Base-by-base conservation (phyloP, 257 asterid genomes). In the Solanum lycopersicoides region DNA sequence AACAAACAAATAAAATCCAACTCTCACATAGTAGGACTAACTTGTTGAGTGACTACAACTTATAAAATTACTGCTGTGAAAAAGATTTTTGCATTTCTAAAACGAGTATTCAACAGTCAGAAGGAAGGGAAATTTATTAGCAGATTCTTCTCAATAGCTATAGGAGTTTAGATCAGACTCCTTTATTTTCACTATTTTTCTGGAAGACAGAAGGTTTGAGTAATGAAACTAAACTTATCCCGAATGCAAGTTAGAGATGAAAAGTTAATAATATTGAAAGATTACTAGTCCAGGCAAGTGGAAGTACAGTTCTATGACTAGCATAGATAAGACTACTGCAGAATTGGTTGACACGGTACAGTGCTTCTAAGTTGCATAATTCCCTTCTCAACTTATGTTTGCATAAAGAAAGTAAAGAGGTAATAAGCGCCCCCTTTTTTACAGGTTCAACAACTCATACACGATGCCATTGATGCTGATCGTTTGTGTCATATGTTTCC, bases 401-500 rank as follows among this genome's bases (percentile, higher is more conserved):
- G 30, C 85, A 80, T 47, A 8, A 1, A 16, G 30, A 47, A 80
- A 18, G 30, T 7, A 28, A 45, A 45, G 84, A 45, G 84, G 84
- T 79, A 50, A 45, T 15, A 79, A 1, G 45, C 35, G 69, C 4
- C 20, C 30, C 69, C 21, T 2, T 30, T 80, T 82, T 82, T 7
- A 25, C 50, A 97, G 99, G 99, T 97, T 91, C 99, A 97, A 91
- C 99, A 95, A 89, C 98, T 97, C 41, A 89, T 97, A 89, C 99
- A 97, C 82, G 98, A 97, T 72, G 98, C 99, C 28, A 94, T 93
- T 23, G 99, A 97, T 89, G 95, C 99, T 7, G 99, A 97, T 84
- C 98, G 98, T 3, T 85, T 97, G 93, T 94, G 97, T 93, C 93
- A 97, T 86, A 93, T 97, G 98, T 97, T 93, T 93, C 98, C 99